Percentiles rank a stretch among this genome's conserved stretches.
These are phyloP conservation scores for Yamadazyma tumulicola DNA, from an alignment of 805 yeast species.

Conservation along the genomic window DNA sequence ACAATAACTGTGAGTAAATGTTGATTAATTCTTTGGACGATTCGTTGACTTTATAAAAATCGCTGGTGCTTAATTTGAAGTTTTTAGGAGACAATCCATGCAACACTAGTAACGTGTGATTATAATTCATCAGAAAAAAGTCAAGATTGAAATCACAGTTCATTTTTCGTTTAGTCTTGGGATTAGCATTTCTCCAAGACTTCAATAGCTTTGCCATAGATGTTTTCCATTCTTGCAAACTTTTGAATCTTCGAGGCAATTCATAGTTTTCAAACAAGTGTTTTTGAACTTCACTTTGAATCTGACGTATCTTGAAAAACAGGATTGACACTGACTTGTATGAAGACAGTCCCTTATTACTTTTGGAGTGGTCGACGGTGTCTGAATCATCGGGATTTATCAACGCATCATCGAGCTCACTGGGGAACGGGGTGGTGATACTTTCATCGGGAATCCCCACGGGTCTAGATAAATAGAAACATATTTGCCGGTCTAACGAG, in stretches of 20 bases:
- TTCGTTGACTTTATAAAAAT: constrained; percentile 53
- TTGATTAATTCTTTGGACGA: constrained; percentile 66
- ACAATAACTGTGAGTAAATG: constrained; percentile 56
- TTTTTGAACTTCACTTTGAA: constrained; percentile 76
- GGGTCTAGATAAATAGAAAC: constrained; percentile 84
- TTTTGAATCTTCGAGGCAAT: constrained; percentile 58
- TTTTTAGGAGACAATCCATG: constrained; percentile 78
- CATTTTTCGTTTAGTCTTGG: constrained; percentile 55
- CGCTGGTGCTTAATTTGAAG: constrained; percentile 48
- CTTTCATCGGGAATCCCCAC: constrained; percentile 84
- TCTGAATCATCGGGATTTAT: constrained; percentile 36
- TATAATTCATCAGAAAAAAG: constrained; percentile 71
- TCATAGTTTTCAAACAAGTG: constrained; percentile 69
- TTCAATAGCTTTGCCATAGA: constrained; percentile 51
- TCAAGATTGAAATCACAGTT: constrained; percentile 72
- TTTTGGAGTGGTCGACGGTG: constrained; percentile 35
- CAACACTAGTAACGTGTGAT: constrained; percentile 67
- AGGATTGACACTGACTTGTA: constrained; percentile 67
- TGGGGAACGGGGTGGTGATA: constrained; percentile 68
- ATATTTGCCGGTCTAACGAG: constrained; percentile 78
- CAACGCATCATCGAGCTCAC: constrained; percentile 67
- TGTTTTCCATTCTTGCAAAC: constrained; percentile 60
- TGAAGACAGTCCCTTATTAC: constrained; percentile 41
- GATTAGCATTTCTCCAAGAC: constrained; percentile 58
- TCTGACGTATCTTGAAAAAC: constrained; percentile 64